Evolutionary conservation across 345 rosid species (phyloP).

Genomic region (Heritiera littoralis): DNA sequence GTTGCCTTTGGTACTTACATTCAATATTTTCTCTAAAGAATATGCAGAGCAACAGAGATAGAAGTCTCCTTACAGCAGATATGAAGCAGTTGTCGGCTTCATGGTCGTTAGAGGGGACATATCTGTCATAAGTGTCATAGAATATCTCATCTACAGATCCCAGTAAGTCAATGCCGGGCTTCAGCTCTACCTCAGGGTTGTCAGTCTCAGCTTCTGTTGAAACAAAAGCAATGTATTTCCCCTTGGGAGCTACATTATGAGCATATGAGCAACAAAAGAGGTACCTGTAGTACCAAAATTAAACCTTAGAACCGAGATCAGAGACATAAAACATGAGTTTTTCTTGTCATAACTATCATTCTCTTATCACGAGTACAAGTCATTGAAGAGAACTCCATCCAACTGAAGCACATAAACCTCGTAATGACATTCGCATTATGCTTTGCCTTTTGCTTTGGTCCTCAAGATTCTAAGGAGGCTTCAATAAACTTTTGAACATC

Average conservation of each 20-base stretch:
- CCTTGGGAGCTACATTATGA: slow-evolving; percentile 91
- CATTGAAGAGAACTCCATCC: background rate
- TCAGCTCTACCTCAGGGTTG: slow-evolving; percentile 71
- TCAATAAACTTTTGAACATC: background rate
- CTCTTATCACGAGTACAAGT: background rate
- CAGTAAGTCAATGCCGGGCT: slow-evolving; percentile 79
- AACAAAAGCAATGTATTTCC: slow-evolving; percentile 89
- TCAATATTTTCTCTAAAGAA: background rate
- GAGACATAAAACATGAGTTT: background rate
- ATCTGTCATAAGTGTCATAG: slow-evolving; percentile 82
- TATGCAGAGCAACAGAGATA: background rate
- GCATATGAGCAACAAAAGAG: slow-evolving; percentile 94
- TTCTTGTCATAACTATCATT: background rate
- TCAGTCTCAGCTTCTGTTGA: slow-evolving; percentile 92
- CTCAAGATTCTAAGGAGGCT: background rate
- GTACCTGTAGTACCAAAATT: slow-evolving; percentile 52
- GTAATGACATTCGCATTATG: background rate
- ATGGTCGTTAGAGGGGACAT: slow-evolving; percentile 54
- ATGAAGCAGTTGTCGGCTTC: slow-evolving; percentile 73
- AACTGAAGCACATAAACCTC: background rate
- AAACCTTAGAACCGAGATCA: background rate
- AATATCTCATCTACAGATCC: slow-evolving; percentile 81
- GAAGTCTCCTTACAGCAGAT: slow-evolving; percentile 57
- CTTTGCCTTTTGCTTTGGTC: slow-evolving; percentile 3
- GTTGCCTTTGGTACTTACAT: background rate